Conservation (phyloP, 139 green algal species). For the Picochlorum costavermella region DNA sequence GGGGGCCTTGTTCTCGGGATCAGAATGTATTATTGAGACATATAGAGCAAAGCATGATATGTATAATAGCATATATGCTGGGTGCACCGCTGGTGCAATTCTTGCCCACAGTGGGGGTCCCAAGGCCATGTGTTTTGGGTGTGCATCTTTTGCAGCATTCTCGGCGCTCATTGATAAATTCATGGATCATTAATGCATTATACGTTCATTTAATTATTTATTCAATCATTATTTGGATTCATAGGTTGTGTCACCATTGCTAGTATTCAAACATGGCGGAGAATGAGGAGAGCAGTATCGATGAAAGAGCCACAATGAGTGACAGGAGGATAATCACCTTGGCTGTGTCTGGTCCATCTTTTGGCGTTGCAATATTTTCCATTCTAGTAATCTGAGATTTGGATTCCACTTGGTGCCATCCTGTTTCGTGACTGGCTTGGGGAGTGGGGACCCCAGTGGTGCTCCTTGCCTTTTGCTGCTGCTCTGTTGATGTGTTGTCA, state of each 20-base stretch:
- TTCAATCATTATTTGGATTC: background rate
- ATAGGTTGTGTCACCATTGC: too few species aligned
- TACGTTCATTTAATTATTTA: slow-evolving; percentile 4
- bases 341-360: background rate
- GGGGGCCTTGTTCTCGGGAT: slow-evolving; percentile 81
- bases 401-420: too few species aligned
- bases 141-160: slow-evolving; percentile 82
- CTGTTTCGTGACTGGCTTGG: too few species aligned
- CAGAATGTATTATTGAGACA: slow-evolving; percentile 92
- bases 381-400: background rate
- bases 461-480: too few species aligned
- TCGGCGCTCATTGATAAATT: slow-evolving; percentile 78
- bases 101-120: slow-evolving; percentile 66
- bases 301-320: background rate
- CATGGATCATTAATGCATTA: slow-evolving; percentile 36
- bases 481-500: background rate
- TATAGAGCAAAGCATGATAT: slow-evolving; percentile 81
- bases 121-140: slow-evolving; percentile 82
- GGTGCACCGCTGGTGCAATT: slow-evolving; percentile 78
- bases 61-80: slow-evolving; percentile 78
- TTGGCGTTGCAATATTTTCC: background rate
- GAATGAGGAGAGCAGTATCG: background rate
- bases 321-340: background rate
- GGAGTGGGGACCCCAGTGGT: too few species aligned
- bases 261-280: background rate